Conservation (phyloP, 78 protist genomes). For the Dictyostelium citrinum region DNA sequence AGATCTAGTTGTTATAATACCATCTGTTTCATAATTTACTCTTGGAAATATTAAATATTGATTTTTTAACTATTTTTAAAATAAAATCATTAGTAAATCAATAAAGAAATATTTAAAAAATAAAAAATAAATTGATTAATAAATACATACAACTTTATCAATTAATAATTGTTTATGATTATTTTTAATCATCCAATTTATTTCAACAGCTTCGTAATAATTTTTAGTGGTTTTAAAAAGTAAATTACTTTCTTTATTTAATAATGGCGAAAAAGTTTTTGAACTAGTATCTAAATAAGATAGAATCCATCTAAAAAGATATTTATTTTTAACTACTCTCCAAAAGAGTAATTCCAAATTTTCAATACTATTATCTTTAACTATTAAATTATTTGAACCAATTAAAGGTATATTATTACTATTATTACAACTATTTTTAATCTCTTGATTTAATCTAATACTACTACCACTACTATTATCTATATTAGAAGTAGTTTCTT, state of each 20-base stretch:
- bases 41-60: not conserved
- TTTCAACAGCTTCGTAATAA: not conserved
- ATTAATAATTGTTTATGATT: not conserved
- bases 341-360: not conserved
- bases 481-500: not conserved
- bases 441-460: not conserved
- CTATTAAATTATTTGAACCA: too few relatives aligned
- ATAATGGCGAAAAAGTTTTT: not conserved
- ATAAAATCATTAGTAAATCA: too few relatives aligned
- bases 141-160: not conserved
- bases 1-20: not conserved
- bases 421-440: not conserved
- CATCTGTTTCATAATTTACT: not conserved
- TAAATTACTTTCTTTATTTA: not conserved
- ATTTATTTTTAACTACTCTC: not conserved
- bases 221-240: not conserved
- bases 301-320: not conserved
- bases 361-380: not conserved
- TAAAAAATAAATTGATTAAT: too few relatives aligned
- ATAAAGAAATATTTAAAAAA: too few relatives aligned
- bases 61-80: not conserved
- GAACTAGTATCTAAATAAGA: not conserved
- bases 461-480: not conserved
- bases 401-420: too few relatives aligned
- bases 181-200: not conserved